Evolutionary conservation across 495 filamentous ascomycete genomes (phyloP), one percentile per base, ranked within the genome.

Genomic region (Penicillium nucicola): DNA sequence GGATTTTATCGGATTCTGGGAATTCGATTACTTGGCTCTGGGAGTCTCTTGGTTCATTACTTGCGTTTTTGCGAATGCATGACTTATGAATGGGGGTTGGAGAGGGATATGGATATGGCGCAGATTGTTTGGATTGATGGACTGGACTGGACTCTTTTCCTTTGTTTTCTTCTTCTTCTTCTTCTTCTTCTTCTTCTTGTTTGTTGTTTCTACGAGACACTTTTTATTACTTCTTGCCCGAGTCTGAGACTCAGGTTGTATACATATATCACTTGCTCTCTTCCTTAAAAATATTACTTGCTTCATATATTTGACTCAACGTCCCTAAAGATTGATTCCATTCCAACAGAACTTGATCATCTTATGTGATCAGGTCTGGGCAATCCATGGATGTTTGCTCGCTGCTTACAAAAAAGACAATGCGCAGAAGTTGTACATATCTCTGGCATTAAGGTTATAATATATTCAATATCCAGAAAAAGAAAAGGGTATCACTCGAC

Each of bases 101-200:
- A 5, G 18, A 23, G 1, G 5, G 17, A 13, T 5, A 12, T 18
- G 37, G 5, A 13, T 18, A 20, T 40, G 18, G 37, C 37, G 35
- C 7, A 38, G 7, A 40, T 40, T 38, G 50, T 53, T 42, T 34
- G 22, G 15, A 20, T 23, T 30, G 42, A 19, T 48, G 44, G 44
- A 33, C 18, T 30, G 23, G n/a, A 25, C n/a, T 40, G 2, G 17
- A 10, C 36, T 33, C 8, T 31, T 36, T 25, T 30, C 34, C 47
- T 42, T 36, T 38, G 32, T 53, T 42, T 41, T 58, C 22, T 44
- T 50, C 32, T 41, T 52, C 43, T 52, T 55, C 33, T 23, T 56
- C 42, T 38, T 36, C 42, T 25, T 48, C 32, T 57, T 30, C 33
- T 50, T 48, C 36, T 37, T 42, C 44, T 19, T 19, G 18, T 19